Base-by-base conservation (phyloP, 164 flowering plant genomes). In the Tetrastigma voinierianum region DNA sequence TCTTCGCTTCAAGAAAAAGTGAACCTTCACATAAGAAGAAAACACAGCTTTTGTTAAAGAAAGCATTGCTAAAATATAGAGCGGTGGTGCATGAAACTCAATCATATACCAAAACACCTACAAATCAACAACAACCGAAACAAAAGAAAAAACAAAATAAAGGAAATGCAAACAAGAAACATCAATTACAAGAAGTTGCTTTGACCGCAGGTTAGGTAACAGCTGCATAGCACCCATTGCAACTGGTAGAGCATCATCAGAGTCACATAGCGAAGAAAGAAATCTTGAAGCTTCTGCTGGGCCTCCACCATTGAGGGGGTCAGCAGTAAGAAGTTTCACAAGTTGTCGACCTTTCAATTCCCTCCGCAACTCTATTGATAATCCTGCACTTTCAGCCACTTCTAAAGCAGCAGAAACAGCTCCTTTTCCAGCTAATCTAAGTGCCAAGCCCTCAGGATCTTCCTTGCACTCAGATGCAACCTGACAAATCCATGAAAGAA, bases 141-240 rank as follows among this genome's bases (percentile, higher is more conserved):
- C 4, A 12, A 17, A 17, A 60, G 17, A n/a, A 53, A n/a, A n/a
- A n/a, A n/a, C n/a, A n/a, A n/a, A n/a, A n/a, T n/a, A n/a, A n/a
- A n/a, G n/a, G n/a, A 48, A 52, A 52, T 4, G 43, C 2, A 53
- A 24, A 61, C 55, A 68, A 56, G 52, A 46, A 58, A 67, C 1
- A 52, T 57, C 18, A 58, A 65, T 77, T 89, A 96, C 99, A 74
- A 96, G 94, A 71, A 96, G 98, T 65, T 96, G 98, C 80, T 96
- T 96, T 25, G 99, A 89, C 66, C 98, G 89, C 62, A 96, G 80
- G 70, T 91, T 77, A 66, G 99, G 95, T 69, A 96, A 77, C 57
- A 90, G 86, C 76, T 93, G 99, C 99, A 96, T 96, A 63, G 99
- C 99, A 66, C 96, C 90, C 89, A 96, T 88, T 63, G 96, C 99